These are phyloP conservation scores for Trametes cinnabarina DNA, from an alignment of 768 basidiomycete species.

Conservation along the genomic window DNA sequence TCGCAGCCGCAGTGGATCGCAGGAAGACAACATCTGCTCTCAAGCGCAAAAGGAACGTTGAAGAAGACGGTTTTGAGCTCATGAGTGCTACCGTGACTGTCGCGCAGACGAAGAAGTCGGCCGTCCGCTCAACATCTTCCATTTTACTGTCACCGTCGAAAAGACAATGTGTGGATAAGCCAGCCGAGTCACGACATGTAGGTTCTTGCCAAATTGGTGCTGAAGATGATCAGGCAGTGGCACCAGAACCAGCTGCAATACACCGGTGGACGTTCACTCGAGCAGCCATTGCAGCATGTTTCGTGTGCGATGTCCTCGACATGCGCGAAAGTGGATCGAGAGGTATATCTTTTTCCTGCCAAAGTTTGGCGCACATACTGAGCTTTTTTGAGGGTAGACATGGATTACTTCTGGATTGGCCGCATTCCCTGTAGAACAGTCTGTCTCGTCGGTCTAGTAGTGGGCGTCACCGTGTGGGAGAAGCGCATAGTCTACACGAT, in stretches of 20 bases:
- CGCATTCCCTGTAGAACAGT: conserved; percentile 68
- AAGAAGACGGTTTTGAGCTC: background rate
- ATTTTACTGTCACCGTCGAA: conserved; percentile 17
- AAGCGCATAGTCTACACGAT: conserved; percentile 62
- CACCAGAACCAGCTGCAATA: conserved; percentile 13
- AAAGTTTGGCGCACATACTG: background rate
- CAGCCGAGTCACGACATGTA: too few species aligned
- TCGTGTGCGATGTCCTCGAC: conserved; percentile 23
- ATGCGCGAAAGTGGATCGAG: conserved; percentile 23
- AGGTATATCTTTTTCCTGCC: conserved; percentile 9
- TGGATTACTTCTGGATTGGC: conserved; percentile 71
- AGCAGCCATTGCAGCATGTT: conserved; percentile 28
- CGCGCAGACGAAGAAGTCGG: background rate
- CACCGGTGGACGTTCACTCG: conserved; percentile 27
- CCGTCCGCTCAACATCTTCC: conserved; percentile 12
- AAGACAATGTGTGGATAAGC: background rate
- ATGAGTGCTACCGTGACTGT: conserved; percentile 7
- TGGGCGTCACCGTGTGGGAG: conserved; percentile 61
- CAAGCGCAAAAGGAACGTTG: background rate
- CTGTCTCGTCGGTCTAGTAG: conserved; percentile 58
- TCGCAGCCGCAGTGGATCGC: background rate
- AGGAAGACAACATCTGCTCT: background rate
- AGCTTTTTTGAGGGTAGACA: conserved; percentile 32
- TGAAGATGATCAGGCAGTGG: background rate
- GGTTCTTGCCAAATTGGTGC: background rate